These are phyloP conservation scores for Diaporthe sp. DNA, from an alignment of 2,329 filamentous ascomycete species.

Conservation along the genomic window DNA sequence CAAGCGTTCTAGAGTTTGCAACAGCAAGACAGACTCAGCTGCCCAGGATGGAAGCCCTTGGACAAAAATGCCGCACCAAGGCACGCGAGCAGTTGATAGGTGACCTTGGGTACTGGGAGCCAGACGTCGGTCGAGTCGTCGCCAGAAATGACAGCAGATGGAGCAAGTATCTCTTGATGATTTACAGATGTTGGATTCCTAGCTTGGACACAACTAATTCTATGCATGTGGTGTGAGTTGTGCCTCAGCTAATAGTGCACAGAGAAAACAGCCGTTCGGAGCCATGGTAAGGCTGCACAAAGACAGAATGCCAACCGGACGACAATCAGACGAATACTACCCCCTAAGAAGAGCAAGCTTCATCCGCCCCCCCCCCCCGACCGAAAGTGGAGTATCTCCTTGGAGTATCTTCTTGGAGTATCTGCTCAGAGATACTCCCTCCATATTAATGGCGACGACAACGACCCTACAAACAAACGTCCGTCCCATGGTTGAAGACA, in stretches of 20 bases:
- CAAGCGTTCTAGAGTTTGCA: constrained; percentile 7
- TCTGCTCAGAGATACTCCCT: not conserved
- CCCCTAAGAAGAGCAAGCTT: not conserved
- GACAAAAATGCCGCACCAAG: constrained; percentile 22
- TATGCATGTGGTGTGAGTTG: not conserved
- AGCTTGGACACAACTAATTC: not conserved
- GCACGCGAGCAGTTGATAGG: not conserved
- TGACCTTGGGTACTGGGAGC: not conserved
- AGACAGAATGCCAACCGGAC: not conserved
- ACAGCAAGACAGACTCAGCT: not conserved
- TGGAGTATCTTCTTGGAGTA: not conserved
- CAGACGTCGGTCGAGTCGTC: not conserved
- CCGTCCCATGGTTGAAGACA: not conserved
- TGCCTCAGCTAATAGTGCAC: not conserved
- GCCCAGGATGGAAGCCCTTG: constrained; percentile 3
- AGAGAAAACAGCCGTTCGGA: not conserved
- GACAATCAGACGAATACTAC: constrained; percentile 24
- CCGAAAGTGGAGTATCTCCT: not conserved
- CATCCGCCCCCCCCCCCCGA: not conserved
- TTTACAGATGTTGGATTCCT: not conserved
- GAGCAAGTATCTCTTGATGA: not conserved
- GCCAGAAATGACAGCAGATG: not conserved
- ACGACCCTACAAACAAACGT: not conserved
- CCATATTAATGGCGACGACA: not conserved
- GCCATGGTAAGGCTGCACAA: constrained; percentile 1